Percentiles rank a stretch among this genome's conserved stretches.
Conservation (phyloP, 495 filamentous ascomycete genomes). For the Thozetella sp. region DNA sequence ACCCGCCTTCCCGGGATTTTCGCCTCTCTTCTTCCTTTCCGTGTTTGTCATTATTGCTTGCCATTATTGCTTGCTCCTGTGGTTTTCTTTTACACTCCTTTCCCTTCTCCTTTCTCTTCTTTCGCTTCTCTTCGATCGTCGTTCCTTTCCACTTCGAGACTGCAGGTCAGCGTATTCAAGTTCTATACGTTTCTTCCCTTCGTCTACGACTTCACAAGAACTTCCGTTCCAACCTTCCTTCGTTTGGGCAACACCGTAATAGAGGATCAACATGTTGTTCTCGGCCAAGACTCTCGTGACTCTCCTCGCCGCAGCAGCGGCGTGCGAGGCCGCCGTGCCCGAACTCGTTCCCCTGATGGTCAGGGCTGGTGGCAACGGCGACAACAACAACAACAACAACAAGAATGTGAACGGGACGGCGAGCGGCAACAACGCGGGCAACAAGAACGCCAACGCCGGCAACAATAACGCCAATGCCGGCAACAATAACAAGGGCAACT, state of each 20-base stretch:
- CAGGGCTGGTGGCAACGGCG: neutral
- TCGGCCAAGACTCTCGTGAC: neutral
- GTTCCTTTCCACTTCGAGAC: constrained; percentile 1
- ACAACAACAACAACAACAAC: neutral
- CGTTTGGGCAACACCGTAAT: neutral
- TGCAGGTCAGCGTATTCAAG: constrained; percentile 1
- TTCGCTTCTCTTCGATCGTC: neutral
- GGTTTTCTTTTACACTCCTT: neutral
- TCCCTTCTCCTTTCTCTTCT: neutral
- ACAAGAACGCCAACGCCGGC: neutral
- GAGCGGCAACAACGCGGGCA: neutral
- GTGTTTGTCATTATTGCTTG: neutral
- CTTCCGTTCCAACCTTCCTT: neutral
- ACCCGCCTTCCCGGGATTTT: neutral
- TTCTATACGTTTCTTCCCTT: neutral
- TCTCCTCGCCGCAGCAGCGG: neutral
- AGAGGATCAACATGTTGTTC: neutral
- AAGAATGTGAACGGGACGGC: neutral
- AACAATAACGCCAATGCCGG: too few relatives aligned
- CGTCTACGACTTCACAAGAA: too few relatives aligned
- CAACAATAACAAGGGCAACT: too few relatives aligned
- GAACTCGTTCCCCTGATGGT: neutral
- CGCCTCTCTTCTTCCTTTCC: neutral
- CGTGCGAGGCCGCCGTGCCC: neutral
- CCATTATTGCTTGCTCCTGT: neutral